Conservation (phyloP, 2,329 filamentous ascomycete genomes). For the Microcyclospora tardicrescens region DNA sequence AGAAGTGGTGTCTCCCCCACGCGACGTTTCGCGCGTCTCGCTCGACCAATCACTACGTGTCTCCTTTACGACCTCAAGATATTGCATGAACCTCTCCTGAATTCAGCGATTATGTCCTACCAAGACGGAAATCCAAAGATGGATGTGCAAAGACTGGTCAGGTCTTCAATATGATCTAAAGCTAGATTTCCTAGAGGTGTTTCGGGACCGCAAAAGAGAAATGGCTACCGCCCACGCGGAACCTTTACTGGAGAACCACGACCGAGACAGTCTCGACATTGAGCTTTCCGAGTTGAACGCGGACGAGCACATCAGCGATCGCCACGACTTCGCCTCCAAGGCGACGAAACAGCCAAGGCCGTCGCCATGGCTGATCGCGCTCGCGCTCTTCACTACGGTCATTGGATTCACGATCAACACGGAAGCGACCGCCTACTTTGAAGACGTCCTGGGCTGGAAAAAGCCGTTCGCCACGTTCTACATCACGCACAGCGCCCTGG, state of each 20-base stretch:
- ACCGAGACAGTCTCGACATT: neutral
- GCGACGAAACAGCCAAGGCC: neutral
- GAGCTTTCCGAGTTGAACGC: neutral
- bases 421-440: conserved; percentile 22
- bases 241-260: neutral
- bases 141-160: too few relatives aligned
- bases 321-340: neutral
- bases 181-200: too few relatives aligned
- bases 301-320: neutral
- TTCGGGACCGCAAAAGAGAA: too few relatives aligned
- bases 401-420: conserved; percentile 21
- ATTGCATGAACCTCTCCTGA: too few relatives aligned
- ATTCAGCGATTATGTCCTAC: too few relatives aligned
- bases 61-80: too few relatives aligned
- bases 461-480: conserved; percentile 23
- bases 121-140: too few relatives aligned
- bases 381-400: conserved; percentile 16
- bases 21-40: too few relatives aligned
- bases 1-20: too few relatives aligned
- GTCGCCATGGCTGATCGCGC: conserved; percentile 9
- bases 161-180: too few relatives aligned
- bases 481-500: conserved; percentile 20
- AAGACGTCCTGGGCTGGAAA: conserved; percentile 20
- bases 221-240: neutral
- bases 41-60: too few relatives aligned